Evolutionary conservation across 176 grass and related monocot genomes (phyloP).

Genomic region (Oryza meridionalis): DNA sequence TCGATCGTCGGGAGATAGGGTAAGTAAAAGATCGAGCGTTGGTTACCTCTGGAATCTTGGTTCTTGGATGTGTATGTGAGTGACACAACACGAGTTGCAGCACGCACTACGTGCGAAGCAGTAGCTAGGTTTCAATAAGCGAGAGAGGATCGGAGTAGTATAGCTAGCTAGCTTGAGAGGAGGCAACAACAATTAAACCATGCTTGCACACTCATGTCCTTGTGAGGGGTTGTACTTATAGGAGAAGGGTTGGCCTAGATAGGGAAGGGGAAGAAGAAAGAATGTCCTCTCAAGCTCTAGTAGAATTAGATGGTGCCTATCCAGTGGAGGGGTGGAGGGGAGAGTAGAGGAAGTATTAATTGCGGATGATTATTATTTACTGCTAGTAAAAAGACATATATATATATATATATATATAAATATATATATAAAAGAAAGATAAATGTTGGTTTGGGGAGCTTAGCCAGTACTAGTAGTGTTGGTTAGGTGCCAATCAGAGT

Average conservation of each 20-base stretch:
- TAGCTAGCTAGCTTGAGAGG: slow-evolving; percentile 25
- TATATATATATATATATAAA: too few species aligned
- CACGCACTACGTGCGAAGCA: slow-evolving; percentile 32
- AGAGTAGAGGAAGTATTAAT: not conserved
- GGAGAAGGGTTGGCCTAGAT: not conserved
- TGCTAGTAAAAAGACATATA: not conserved
- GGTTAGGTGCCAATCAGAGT: slow-evolving; percentile 8
- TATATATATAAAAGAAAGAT: not conserved
- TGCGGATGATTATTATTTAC: slow-evolving; percentile 25
- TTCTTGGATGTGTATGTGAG: slow-evolving; percentile 28
- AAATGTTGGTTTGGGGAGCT: slow-evolving; percentile 33
- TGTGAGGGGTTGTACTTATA: slow-evolving; percentile 61
- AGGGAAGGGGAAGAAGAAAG: slow-evolving; percentile 34
- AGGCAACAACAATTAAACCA: slow-evolving; percentile 38
- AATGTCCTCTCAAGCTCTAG: slow-evolving; percentile 33
- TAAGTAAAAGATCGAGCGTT: not conserved
- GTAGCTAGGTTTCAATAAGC: slow-evolving; percentile 44
- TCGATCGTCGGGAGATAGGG: slow-evolving; percentile 14
- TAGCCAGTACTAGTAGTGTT: slow-evolving; percentile 3
- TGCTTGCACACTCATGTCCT: slow-evolving; percentile 38
- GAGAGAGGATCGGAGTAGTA: slow-evolving; percentile 16
- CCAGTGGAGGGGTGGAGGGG: not conserved
- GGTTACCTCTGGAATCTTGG: slow-evolving; percentile 43
- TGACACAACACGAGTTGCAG: slow-evolving; percentile 25
- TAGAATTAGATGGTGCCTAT: not conserved